A percentile compares a stretch with the other conserved stretches of the same genome.
These are phyloP conservation scores for Daldinia bambusicola DNA, from an alignment of 495 filamentous ascomycete species.

Conservation along the genomic window DNA sequence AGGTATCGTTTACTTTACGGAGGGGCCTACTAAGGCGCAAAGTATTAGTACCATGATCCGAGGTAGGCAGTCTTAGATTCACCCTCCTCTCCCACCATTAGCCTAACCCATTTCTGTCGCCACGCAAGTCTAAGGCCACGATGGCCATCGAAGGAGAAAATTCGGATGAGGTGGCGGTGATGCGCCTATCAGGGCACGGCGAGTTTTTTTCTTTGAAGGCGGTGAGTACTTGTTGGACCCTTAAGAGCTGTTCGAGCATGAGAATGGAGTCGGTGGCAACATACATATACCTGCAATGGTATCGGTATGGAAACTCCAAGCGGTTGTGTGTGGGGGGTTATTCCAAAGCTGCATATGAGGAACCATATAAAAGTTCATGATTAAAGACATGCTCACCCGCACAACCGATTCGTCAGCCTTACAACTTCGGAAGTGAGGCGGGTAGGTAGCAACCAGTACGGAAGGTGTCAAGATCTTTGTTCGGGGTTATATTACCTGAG, in stretches of 20 bases:
- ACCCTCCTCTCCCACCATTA: not conserved
- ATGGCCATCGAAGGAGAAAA: not conserved
- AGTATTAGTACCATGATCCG: not conserved
- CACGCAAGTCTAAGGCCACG: not conserved
- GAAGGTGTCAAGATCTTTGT: not conserved
- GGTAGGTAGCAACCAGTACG: not conserved
- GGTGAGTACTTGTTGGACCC: not conserved
- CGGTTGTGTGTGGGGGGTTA: not conserved
- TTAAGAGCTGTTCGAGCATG: not conserved
- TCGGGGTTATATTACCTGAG: not conserved
- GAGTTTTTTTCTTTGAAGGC: not conserved
- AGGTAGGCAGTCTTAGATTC: not conserved
- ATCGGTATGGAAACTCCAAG: not conserved
- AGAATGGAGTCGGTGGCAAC: not conserved
- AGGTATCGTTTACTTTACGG: too few relatives aligned
- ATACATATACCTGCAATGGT: too few relatives aligned
- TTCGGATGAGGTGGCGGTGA: not conserved
- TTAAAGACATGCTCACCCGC: not conserved
- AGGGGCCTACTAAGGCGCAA: not conserved
- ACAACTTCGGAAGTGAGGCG: not conserved
- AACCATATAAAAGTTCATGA: not conserved
- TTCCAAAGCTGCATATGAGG: not conserved
- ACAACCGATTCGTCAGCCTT: not conserved
- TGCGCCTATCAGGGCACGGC: not conserved
- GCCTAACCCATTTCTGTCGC: too few relatives aligned